These are phyloP conservation scores for Macroventuria anomochaeta DNA, from an alignment of 2,329 filamentous ascomycete genomes.

Conservation along the genomic window DNA sequence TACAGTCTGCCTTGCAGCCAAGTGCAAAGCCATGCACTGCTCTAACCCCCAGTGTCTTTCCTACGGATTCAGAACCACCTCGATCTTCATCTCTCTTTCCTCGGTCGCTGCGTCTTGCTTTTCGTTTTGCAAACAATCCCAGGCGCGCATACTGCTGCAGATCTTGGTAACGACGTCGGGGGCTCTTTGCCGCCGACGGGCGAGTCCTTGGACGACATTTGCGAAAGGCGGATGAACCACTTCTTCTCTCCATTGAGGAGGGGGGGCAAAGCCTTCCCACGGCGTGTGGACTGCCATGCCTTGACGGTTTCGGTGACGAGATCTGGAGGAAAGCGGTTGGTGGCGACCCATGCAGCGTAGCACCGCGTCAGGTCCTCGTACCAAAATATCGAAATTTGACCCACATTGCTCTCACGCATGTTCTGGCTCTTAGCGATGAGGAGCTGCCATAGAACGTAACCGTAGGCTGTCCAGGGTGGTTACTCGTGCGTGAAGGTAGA, in stretches of 20 bases:
- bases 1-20: too few relatives aligned
- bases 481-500: slow-evolving; percentile 15
- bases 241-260: background rate
- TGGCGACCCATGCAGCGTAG: background rate
- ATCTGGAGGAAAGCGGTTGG: slow-evolving; percentile 18
- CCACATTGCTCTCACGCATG: slow-evolving; percentile 30
- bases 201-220: background rate
- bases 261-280: background rate
- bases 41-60: too few relatives aligned
- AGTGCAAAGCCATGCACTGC: too few relatives aligned
- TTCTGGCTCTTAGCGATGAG: slow-evolving; percentile 46
- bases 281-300: background rate
- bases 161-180: background rate
- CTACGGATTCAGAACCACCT: background rate
- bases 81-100: background rate
- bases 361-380: slow-evolving; percentile 1
- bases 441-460: slow-evolving; percentile 47
- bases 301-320: slow-evolving; percentile 9
- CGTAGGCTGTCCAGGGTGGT: slow-evolving; percentile 42
- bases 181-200: background rate
- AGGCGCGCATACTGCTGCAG: background rate
- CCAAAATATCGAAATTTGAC: too few relatives aligned
- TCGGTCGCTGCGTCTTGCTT: background rate
- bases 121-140: background rate
- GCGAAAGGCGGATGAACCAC: slow-evolving; percentile 1